Percentiles rank a stretch among this genome's conserved stretches.
phyloP scores from a whole-genome alignment of 352 stramenopile species.

The Saprolegnia diclina region DNA sequence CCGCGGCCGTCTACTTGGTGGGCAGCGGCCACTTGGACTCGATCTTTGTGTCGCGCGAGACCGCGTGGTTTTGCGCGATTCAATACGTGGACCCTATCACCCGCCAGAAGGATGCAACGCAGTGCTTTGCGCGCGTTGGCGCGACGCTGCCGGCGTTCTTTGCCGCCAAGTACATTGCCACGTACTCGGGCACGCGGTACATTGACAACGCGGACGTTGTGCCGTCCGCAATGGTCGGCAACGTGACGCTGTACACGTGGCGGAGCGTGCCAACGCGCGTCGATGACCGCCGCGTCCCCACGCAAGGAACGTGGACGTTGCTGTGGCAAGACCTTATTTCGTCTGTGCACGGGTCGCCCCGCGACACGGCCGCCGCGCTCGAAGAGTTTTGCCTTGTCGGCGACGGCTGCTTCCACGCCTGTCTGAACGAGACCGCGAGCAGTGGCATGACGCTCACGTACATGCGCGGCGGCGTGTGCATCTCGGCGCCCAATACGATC shows the following conservation, averaged over 20 bases:
- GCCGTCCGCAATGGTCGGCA: not conserved
- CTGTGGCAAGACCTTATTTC: not conserved
- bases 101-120: not conserved
- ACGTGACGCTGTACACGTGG: not conserved
- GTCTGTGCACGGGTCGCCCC: not conserved
- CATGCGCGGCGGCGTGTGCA: not conserved
- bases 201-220: not conserved
- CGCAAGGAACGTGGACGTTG: not conserved
- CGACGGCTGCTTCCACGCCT: not conserved
- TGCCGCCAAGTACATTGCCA: not conserved
- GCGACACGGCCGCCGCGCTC: not conserved
- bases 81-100: not conserved
- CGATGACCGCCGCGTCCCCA: not conserved
- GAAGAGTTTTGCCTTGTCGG: constrained; percentile 7
- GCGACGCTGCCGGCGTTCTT: constrained; percentile 3
- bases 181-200: not conserved
- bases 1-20: not conserved
- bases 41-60: not conserved
- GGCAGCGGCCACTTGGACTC: not conserved
- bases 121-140: not conserved
- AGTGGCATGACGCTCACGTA: not conserved
- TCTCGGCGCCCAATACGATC: not conserved
- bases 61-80: not conserved
- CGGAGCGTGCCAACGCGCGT: not conserved
- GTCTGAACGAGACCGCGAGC: not conserved